Conservation (phyloP, 164 flowering plant species). For the Vitis amurensis region DNA sequence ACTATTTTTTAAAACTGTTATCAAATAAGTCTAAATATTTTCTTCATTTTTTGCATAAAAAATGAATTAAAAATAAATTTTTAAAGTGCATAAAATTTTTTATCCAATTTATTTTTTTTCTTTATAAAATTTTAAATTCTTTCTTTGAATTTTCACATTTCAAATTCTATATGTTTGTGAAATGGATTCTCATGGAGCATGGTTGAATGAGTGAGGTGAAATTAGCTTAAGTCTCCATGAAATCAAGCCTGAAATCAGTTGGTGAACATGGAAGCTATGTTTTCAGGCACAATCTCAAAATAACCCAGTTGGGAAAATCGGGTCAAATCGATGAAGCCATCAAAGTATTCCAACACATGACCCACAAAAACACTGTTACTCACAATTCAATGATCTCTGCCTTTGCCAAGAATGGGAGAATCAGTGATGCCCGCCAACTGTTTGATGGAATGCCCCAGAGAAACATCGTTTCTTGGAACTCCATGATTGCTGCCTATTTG, state of each 20-base stretch:
- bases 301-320: slow-evolving; percentile 35
- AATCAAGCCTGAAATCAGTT: background rate
- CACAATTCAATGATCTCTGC: slow-evolving; percentile 36
- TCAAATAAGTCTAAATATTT: too few relatives aligned
- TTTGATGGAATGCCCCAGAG: slow-evolving; percentile 27
- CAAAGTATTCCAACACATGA: slow-evolving; percentile 20
- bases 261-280: slow-evolving; percentile 13
- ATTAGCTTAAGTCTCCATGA: slow-evolving; percentile 5
- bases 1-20: too few relatives aligned
- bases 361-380: slow-evolving; percentile 18
- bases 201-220: too few relatives aligned
- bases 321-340: slow-evolving; percentile 41
- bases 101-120: too few relatives aligned
- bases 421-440: slow-evolving; percentile 21
- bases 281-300: slow-evolving; percentile 28
- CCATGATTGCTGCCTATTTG: slow-evolving; percentile 29
- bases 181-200: too few relatives aligned
- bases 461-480: slow-evolving; percentile 31
- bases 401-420: slow-evolving; percentile 23
- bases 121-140: too few relatives aligned
- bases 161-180: too few relatives aligned
- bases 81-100: too few relatives aligned
- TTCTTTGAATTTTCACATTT: too few relatives aligned
- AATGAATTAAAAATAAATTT: too few relatives aligned
- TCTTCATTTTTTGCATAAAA: too few relatives aligned